Evolutionary conservation across 225 moss, liverwort and hornwort species (phyloP).

Genomic region (Physcomitrellopsis africana): DNA sequence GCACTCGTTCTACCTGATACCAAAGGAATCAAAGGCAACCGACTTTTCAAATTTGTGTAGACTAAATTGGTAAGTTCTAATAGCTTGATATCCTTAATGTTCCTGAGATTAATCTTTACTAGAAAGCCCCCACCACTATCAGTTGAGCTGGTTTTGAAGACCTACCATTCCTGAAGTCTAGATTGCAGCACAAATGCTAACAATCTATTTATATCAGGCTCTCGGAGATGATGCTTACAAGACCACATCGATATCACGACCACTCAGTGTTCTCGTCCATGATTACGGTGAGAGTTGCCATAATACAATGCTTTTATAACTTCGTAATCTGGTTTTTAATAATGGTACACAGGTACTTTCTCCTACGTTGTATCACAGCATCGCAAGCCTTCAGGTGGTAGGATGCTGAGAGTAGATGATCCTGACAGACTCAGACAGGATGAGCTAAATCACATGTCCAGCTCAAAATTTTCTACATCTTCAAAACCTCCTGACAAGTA

Average conservation of each 20-base stretch:
- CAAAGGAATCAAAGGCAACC: slow-evolving; percentile 22
- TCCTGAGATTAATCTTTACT: neutral
- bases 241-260: neutral
- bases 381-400: no score
- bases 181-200: slow-evolving; percentile 6
- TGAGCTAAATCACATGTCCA: no score
- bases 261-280: neutral
- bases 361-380: no score
- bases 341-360: no score
- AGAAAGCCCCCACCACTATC: neutral
- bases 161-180: neutral
- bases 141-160: neutral
- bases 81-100: slow-evolving; percentile 25
- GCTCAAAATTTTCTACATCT: no score
- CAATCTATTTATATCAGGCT: neutral
- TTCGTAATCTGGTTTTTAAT: no score
- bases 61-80: slow-evolving; percentile 22
- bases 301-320: no score
- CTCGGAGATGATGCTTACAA: neutral
- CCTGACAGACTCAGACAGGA: no score
- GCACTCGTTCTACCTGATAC: slow-evolving; percentile 3
- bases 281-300: no score
- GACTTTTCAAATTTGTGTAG: slow-evolving; percentile 23
- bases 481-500: no score
- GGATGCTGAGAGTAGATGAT: no score